phyloP scores from a whole-genome alignment of 495 filamentous ascomycete species.

The Daldinia bambusicola region DNA sequence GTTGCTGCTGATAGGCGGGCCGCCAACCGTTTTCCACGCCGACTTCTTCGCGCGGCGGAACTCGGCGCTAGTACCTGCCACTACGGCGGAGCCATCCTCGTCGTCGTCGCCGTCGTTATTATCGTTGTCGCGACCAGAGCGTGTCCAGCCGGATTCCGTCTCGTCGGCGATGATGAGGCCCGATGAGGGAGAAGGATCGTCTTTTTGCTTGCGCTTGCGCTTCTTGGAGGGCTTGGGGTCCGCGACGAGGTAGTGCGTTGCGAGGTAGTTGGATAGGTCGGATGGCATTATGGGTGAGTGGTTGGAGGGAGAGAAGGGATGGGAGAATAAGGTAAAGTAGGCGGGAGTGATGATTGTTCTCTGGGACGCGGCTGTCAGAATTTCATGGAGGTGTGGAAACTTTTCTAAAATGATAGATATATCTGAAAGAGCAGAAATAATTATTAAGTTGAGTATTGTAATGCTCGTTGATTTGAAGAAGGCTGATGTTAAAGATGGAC shows the following conservation, averaged over 20 bases:
- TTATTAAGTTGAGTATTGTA: neutral
- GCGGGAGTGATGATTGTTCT: neutral
- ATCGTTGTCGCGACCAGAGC: conserved; percentile 49
- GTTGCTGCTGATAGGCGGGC: conserved; percentile 47
- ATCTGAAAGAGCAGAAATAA: too few relatives aligned
- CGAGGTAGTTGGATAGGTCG: conserved; percentile 85
- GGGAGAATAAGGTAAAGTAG: too few relatives aligned
- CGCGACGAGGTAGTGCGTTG: conserved; percentile 88
- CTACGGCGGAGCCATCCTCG: conserved; percentile 52
- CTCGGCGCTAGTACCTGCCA: conserved; percentile 68
- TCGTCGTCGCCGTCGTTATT: conserved; percentile 57
- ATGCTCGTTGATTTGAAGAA: neutral
- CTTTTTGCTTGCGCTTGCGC: conserved; percentile 81
- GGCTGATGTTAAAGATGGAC: neutral
- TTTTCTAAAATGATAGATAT: too few relatives aligned
- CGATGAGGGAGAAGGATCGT: conserved; percentile 46
- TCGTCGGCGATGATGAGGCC: conserved; percentile 94
- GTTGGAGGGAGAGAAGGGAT: neutral
- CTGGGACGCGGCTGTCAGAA: neutral
- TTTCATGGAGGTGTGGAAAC: neutral
- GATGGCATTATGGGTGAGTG: conserved; percentile 59
- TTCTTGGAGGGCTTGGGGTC: conserved; percentile 80
- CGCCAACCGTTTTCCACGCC: conserved; percentile 78
- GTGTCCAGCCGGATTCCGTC: conserved; percentile 72
- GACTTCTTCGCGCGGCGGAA: conserved; percentile 83